These are phyloP conservation scores for Glebionis coronaria DNA, from an alignment of 129 eudicot genomes.

Conservation along the genomic window DNA sequence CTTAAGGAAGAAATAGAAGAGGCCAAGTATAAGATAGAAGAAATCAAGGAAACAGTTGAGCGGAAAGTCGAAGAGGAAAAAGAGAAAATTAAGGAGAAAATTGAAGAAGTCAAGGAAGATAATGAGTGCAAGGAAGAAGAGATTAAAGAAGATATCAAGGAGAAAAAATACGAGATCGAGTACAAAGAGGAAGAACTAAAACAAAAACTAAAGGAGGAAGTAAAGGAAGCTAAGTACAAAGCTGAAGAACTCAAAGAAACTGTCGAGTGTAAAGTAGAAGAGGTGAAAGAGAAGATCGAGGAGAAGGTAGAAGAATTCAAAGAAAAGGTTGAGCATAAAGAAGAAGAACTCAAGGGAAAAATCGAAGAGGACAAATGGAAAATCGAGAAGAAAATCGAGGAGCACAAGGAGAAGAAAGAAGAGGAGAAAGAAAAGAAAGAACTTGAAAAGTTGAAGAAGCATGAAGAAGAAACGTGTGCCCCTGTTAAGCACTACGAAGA, in stretches of 20 bases:
- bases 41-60: constrained; percentile 6
- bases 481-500: constrained; percentile 17
- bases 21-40: constrained; percentile 19
- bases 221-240: constrained; percentile 19
- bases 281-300: constrained; percentile 15
- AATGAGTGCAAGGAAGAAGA: constrained; percentile 20
- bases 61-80: constrained; percentile 19
- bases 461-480: constrained; percentile 17
- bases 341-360: constrained; percentile 17
- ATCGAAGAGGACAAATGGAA: constrained; percentile 17
- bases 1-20: constrained; percentile 22
- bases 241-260: constrained; percentile 17
- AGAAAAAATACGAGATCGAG: constrained; percentile 11
- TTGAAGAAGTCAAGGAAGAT: constrained; percentile 15
- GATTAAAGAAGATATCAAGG: constrained; percentile 14
- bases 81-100: constrained; percentile 17
- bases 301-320: constrained; percentile 21
- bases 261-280: constrained; percentile 19
- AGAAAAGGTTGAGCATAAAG: constrained; percentile 8
- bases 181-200: constrained; percentile 20
- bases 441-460: constrained; percentile 18
- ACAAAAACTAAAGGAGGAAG: constrained; percentile 21
- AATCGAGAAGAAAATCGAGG: constrained; percentile 11
- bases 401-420: constrained; percentile 30
- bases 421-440: constrained; percentile 30